Conservation (phyloP, 2,329 filamentous ascomycete species). For the Alternaria infectoria region DNA sequence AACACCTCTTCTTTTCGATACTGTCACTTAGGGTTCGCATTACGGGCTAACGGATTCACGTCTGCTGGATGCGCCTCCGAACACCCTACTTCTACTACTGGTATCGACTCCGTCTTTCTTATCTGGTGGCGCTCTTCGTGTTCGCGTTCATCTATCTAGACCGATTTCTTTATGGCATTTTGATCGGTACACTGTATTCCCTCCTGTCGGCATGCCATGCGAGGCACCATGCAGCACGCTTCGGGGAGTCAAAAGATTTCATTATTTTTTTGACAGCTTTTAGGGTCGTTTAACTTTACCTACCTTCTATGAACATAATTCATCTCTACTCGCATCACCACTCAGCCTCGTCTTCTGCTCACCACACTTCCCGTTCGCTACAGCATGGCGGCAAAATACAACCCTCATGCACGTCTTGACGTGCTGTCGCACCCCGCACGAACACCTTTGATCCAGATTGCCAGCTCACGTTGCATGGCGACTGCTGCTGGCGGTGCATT, state of each 20-base stretch:
- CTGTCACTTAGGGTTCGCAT: constrained; percentile 32
- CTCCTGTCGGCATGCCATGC: constrained; percentile 25
- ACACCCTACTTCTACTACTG: constrained; percentile 21
- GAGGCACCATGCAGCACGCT: constrained; percentile 25
- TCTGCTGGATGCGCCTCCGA: constrained; percentile 35
- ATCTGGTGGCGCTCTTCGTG: constrained; percentile 17
- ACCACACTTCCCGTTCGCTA: not conserved
- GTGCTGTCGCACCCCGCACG: not conserved
- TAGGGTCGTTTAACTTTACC: constrained; percentile 20
- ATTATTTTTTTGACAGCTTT: constrained; percentile 17
- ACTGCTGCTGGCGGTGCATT: not conserved
- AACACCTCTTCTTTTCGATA: constrained; percentile 27
- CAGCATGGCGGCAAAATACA: not conserved
- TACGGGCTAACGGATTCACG: constrained; percentile 33
- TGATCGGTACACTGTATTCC: constrained; percentile 40
- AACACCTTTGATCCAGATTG: not conserved
- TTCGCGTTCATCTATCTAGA: constrained; percentile 31
- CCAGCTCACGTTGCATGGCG: not conserved
- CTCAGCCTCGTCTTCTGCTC: not conserved
- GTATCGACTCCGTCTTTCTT: constrained; percentile 19
- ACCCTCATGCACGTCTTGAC: not conserved
- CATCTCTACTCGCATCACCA: constrained; percentile 11
- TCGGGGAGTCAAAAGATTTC: constrained; percentile 31
- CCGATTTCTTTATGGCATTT: constrained; percentile 38
- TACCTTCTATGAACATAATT: constrained; percentile 45